Conservation (phyloP, 129 eudicot species). For the Smallanthus sonchifolius region DNA sequence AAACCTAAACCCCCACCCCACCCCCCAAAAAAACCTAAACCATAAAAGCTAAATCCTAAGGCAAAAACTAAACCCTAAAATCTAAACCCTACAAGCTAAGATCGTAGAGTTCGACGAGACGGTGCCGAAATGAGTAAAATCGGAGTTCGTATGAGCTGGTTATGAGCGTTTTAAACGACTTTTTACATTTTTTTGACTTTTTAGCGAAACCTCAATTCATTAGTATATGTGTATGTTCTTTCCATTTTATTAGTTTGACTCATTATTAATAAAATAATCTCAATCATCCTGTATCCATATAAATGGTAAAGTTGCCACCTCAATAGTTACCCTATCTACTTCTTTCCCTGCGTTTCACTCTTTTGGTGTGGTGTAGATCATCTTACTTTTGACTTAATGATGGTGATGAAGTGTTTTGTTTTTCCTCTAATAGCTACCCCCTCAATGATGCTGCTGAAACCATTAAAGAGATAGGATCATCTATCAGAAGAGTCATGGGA, state of each 20-base stretch:
- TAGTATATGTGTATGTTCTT: too few species aligned
- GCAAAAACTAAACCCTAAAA: too few species aligned
- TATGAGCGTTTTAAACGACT: too few species aligned
- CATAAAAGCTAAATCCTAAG: too few species aligned
- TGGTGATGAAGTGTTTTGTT: not conserved
- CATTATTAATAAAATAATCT: not conserved
- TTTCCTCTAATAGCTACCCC: slow-evolving; percentile 60
- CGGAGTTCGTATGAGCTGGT: too few species aligned
- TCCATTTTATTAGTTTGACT: not conserved
- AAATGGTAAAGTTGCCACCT: not conserved
- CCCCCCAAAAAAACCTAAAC: too few species aligned
- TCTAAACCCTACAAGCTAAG: too few species aligned
- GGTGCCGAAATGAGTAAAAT: too few species aligned
- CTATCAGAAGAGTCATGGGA: slow-evolving; percentile 96
- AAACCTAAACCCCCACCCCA: too few species aligned
- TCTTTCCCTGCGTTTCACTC: not conserved
- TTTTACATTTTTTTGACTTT: too few species aligned
- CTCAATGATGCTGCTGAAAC: slow-evolving; percentile 90
- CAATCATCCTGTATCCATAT: not conserved
- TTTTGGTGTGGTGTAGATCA: not conserved
- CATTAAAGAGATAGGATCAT: slow-evolving; percentile 69
- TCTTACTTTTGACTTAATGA: not conserved
- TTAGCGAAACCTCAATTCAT: too few species aligned
- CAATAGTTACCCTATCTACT: slow-evolving; percentile 2
- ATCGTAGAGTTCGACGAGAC: too few species aligned